Conservation (phyloP, 1,284 basidiomycete species). For the Psilocybe mexicana region DNA sequence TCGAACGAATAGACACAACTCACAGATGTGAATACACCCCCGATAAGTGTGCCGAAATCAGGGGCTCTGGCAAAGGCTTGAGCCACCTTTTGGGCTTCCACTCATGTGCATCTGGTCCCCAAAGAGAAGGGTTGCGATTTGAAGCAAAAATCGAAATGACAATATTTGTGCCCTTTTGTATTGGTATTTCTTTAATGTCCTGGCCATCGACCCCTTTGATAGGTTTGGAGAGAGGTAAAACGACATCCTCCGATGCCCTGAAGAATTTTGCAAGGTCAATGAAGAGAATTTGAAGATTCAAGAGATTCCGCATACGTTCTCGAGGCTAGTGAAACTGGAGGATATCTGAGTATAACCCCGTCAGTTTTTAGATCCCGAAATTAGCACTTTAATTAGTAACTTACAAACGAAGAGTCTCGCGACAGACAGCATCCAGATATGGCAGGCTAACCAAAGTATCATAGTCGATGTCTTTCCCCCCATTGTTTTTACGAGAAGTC, state of each 20-base stretch:
- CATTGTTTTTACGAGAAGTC: slow-evolving; percentile 17
- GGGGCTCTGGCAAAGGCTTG: slow-evolving; percentile 25
- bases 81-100: slow-evolving; percentile 45
- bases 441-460: slow-evolving; percentile 39
- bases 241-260: slow-evolving; percentile 24
- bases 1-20: background rate
- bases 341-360: background rate
- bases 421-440: slow-evolving; percentile 43
- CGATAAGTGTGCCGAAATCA: slow-evolving; percentile 30
- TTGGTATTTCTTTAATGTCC: slow-evolving; percentile 21
- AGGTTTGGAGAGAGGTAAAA: slow-evolving; percentile 28
- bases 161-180: slow-evolving; percentile 35
- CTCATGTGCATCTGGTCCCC: slow-evolving; percentile 28
- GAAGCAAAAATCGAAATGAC: slow-evolving; percentile 36
- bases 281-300: background rate
- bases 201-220: slow-evolving; percentile 23
- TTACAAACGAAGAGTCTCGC: slow-evolving; percentile 44
- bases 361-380: background rate
- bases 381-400: slow-evolving; percentile 6
- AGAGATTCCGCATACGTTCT: slow-evolving; percentile 6
- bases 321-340: slow-evolving; percentile 5
- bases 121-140: slow-evolving; percentile 35
- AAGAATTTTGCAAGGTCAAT: background rate
- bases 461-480: slow-evolving; percentile 30
- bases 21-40: slow-evolving; percentile 35